phyloP scores from a whole-genome alignment of 331 rosid genomes.

The Cydonia oblonga region DNA sequence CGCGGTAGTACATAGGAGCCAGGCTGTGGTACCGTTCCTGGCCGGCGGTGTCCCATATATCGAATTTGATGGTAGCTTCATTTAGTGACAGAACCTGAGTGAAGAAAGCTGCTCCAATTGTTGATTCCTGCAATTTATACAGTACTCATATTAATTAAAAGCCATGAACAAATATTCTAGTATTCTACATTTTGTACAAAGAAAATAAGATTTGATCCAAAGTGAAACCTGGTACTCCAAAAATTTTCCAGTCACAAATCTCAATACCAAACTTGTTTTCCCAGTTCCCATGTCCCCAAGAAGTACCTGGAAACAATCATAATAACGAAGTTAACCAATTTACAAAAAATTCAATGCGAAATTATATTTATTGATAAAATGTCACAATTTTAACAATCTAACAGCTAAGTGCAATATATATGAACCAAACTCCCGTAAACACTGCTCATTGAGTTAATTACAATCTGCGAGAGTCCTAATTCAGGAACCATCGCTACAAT shows the following conservation, averaged over 20 bases:
- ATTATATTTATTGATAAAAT: background rate
- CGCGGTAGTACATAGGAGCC: constrained; percentile 95
- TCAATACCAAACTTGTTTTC: constrained; percentile 75
- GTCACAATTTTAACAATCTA: background rate
- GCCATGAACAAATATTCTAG: background rate
- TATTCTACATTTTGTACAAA: background rate
- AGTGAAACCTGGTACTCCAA: constrained; percentile 62
- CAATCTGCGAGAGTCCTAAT: too few relatives aligned
- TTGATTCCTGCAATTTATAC: constrained; percentile 57
- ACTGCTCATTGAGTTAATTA: too few relatives aligned
- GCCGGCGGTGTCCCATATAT: constrained; percentile 96
- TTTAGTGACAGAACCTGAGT: constrained; percentile 70
- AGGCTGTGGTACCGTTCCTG: constrained; percentile 87
- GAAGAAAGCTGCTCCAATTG: constrained; percentile 90
- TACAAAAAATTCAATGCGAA: background rate
- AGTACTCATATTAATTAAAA: background rate
- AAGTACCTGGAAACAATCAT: constrained; percentile 40
- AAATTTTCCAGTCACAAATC: constrained; percentile 84
- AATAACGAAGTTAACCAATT: background rate
- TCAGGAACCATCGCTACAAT: background rate
- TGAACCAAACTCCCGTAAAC: too few relatives aligned
- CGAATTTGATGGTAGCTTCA: constrained; percentile 73
- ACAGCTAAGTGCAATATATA: background rate
- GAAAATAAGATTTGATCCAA: background rate
- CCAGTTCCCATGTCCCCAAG: constrained; percentile 93